A percentile compares a stretch with the other conserved stretches of the same genome.
phyloP scores from a whole-genome alignment of 371 early-diverging fungal genomes.

The Gilbertella persicaria region DNA sequence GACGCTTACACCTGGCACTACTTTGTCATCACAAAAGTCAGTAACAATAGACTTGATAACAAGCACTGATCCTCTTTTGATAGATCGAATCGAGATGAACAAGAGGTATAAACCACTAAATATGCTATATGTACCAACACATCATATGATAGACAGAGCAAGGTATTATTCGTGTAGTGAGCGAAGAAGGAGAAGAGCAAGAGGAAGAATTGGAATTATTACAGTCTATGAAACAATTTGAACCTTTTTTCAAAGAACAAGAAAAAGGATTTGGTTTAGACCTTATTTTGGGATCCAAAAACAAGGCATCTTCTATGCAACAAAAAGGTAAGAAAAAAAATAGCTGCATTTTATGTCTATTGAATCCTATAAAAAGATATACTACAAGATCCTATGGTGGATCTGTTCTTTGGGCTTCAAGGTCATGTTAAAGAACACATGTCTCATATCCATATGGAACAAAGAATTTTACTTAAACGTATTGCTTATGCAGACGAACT shows the following conservation, averaged over 20 bases:
- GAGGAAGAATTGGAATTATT: slow-evolving; percentile 14
- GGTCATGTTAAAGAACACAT: slow-evolving; percentile 19
- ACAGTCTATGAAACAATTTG: slow-evolving; percentile 12
- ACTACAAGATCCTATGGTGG: slow-evolving; percentile 4
- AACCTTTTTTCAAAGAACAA: slow-evolving; percentile 27
- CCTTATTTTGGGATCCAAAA: slow-evolving; percentile 13
- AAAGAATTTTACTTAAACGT: slow-evolving; percentile 24
- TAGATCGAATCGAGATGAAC: too few relatives aligned
- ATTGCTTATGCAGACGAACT: slow-evolving; percentile 35
- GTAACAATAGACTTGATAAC: too few relatives aligned
- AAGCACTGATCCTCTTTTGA: too few relatives aligned
- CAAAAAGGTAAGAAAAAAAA: background rate
- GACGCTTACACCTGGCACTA: background rate
- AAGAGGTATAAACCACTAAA: too few relatives aligned
- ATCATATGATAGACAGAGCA: background rate
- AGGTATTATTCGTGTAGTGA: background rate
- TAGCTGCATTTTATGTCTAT: background rate
- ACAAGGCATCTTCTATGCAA: background rate
- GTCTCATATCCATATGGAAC: slow-evolving; percentile 16
- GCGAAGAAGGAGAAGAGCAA: background rate
- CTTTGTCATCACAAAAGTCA: background rate
- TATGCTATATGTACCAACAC: too few relatives aligned
- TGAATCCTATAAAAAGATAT: background rate
- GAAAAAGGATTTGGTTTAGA: slow-evolving; percentile 24
- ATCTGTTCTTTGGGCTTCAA: slow-evolving; percentile 24